Percentiles rank a stretch among this genome's conserved stretches.
Conservation (phyloP, 306 rosid genomes). For the Ormosia emarginata region DNA sequence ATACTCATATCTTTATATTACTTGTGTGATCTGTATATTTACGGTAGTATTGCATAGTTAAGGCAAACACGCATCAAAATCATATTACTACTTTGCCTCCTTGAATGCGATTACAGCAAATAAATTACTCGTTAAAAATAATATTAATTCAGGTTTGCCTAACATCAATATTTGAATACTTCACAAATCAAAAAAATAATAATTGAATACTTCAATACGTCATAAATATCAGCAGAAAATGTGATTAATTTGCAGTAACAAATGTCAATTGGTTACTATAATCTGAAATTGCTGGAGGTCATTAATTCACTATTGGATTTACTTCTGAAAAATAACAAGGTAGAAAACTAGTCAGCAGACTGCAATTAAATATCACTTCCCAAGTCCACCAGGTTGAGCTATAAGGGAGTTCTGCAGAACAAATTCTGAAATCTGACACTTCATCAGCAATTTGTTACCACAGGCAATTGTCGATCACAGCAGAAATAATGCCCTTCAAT, state of each 20-base stretch:
- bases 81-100: too few species aligned
- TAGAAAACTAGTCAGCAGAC: not conserved
- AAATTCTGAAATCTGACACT: not conserved
- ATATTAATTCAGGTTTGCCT: not conserved
- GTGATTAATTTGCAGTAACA: not conserved
- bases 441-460: constrained; percentile 42
- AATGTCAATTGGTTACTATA: not conserved
- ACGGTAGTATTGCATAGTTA: too few species aligned
- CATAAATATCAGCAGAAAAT: not conserved
- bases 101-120: too few species aligned
- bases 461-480: constrained; percentile 59
- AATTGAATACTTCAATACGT: not conserved
- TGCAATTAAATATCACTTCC: not conserved
- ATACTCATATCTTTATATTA: too few species aligned
- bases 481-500: constrained; percentile 64
- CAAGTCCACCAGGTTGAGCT: constrained; percentile 5
- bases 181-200: too few species aligned
- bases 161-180: not conserved
- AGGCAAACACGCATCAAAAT: too few species aligned
- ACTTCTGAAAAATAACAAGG: not conserved
- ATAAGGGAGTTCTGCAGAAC: not conserved
- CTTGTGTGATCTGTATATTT: too few species aligned
- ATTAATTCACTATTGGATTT: not conserved
- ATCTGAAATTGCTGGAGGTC: not conserved
- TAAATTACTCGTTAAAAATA: too few species aligned